Conservation (phyloP, 2,329 filamentous ascomycete genomes). For the Truncatella angustata region DNA sequence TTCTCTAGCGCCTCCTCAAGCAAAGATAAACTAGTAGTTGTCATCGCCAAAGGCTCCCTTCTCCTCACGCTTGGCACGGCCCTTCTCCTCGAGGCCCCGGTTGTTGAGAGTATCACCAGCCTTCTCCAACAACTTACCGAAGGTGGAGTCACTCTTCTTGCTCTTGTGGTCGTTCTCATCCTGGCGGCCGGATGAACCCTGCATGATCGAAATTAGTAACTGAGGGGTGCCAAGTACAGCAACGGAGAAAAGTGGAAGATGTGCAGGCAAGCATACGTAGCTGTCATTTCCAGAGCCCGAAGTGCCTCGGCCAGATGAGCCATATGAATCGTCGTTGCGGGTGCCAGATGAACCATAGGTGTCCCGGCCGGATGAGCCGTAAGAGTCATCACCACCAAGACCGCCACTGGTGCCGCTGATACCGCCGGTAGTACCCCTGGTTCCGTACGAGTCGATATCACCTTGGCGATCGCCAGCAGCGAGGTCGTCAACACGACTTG, state of each 20-base stretch:
- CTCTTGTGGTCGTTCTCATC: conserved; percentile 18
- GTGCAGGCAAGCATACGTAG: too few relatives aligned
- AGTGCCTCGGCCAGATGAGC: too few relatives aligned
- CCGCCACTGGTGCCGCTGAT: conserved; percentile 5
- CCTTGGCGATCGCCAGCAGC: neutral
- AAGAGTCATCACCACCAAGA: conserved; percentile 1
- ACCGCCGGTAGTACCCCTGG: conserved; percentile 16
- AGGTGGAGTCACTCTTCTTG: conserved; percentile 25
- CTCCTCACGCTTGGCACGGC: conserved; percentile 46
- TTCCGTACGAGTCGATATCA: neutral
- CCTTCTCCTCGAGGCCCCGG: conserved; percentile 46
- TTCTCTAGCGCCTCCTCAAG: too few relatives aligned
- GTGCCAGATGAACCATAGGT: too few relatives aligned
- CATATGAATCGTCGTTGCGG: too few relatives aligned
- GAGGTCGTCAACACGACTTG: too few relatives aligned
- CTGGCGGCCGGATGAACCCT: too few relatives aligned
- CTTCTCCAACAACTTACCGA: conserved; percentile 61
- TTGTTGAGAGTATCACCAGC: conserved; percentile 48
- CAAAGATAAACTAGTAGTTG: too few relatives aligned
- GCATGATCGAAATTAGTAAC: too few relatives aligned
- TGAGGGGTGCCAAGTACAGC: too few relatives aligned
- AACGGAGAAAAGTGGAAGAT: too few relatives aligned
- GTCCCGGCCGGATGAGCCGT: too few relatives aligned
- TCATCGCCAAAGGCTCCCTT: conserved; percentile 23
- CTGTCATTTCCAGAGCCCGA: neutral